Conservation (phyloP, 164 flowering plant species). For the Buxus sempervirens region DNA sequence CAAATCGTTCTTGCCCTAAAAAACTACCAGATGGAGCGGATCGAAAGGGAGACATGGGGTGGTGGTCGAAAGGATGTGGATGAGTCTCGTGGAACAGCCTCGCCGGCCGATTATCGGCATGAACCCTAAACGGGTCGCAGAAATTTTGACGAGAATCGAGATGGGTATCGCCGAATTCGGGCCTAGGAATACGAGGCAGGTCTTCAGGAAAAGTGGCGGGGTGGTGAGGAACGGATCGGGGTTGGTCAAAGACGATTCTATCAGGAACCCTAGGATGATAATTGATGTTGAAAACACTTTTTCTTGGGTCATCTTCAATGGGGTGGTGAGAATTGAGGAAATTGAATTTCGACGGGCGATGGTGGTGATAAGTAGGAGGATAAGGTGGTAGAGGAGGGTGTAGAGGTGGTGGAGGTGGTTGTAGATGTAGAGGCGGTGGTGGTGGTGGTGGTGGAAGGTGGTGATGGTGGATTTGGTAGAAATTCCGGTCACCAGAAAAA, state of each 20-base stretch:
- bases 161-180: conserved; percentile 2
- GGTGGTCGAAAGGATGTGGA: conserved; percentile 7
- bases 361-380: conserved; percentile 15
- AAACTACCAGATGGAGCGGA: conserved; percentile 9
- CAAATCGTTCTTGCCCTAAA: conserved; percentile 15
- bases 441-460: conserved; percentile 13
- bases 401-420: conserved; percentile 2
- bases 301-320: conserved; percentile 9
- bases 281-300: conserved; percentile 1
- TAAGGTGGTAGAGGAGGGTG: conserved; percentile 13
- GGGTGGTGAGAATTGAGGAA: conserved; percentile 8
- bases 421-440: too few species aligned
- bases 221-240: too few species aligned
- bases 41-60: conserved; percentile 14
- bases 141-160: conserved; percentile 14
- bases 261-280: conserved; percentile 16
- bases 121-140: conserved; percentile 16
- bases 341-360: conserved; percentile 13
- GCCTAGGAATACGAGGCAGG: conserved; percentile 5
- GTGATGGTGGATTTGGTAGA: neutral
- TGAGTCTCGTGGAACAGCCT: conserved; percentile 5
- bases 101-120: conserved; percentile 1
- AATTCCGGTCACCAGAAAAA: conserved; percentile 12
- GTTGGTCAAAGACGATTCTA: conserved; percentile 1
- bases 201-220: conserved; percentile 11